Conservation (phyloP, 768 basidiomycete genomes). For the Tephrocybe sp. region DNA sequence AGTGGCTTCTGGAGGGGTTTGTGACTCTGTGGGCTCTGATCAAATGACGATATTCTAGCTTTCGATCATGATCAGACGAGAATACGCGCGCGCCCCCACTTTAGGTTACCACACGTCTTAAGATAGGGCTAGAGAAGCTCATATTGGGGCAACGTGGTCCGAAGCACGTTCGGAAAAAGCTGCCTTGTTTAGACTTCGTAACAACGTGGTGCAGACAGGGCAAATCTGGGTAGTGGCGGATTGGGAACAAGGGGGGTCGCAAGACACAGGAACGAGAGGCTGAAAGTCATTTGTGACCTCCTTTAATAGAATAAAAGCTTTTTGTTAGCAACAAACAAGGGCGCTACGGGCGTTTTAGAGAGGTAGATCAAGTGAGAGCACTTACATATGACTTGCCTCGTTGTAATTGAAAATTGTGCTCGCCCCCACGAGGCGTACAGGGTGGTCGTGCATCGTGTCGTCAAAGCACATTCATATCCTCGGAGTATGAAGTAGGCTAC, state of each 20-base stretch:
- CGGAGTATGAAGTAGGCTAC: conserved; percentile 3
- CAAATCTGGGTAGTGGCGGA: neutral
- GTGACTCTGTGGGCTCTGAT: too few relatives aligned
- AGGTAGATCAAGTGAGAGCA: neutral
- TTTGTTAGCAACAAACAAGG: conserved; percentile 7
- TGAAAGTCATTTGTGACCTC: neutral
- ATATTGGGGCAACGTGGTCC: conserved; percentile 4
- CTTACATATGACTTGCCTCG: neutral
- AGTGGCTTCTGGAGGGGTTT: neutral
- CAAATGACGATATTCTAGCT: conserved; percentile 11
- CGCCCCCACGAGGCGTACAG: conserved; percentile 11
- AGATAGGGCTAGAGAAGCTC: conserved; percentile 4
- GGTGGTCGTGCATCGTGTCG: neutral
- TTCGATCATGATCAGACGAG: conserved; percentile 20
- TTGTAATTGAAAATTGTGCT: conserved; percentile 2
- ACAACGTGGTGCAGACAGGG: conserved; percentile 11
- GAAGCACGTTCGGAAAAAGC: conserved; percentile 3
- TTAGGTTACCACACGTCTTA: conserved; percentile 4
- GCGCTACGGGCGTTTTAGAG: neutral
- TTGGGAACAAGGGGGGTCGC: conserved; percentile 12
- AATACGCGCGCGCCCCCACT: neutral
- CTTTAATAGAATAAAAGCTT: conserved; percentile 9
- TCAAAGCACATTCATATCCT: conserved; percentile 5
- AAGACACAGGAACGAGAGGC: conserved; percentile 1
- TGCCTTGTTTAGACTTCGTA: conserved; percentile 15